Base-by-base conservation (phyloP, 768 basidiomycete species). In the Lepiota subincarnata region DNA sequence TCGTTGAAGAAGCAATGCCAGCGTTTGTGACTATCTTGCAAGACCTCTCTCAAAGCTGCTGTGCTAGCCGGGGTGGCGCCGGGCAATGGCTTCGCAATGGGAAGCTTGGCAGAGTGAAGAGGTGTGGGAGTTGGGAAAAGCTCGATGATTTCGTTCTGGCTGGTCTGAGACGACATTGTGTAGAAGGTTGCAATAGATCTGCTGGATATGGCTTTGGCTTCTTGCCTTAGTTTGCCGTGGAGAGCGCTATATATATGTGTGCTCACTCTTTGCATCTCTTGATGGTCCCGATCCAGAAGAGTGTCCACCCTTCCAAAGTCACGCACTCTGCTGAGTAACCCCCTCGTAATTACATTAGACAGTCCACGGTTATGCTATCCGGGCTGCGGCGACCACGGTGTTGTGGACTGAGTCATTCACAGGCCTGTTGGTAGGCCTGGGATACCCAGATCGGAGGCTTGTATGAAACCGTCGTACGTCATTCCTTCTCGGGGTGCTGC, bases 1-100 rank as follows among this genome's bases (percentile, higher is more conserved):
- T 69, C 67, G 53, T 82, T 77, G 65, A 82, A 80, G 61, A 79
- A 84, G 13, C 77, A 66, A 60, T 84, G 81, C 68, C 74, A 74
- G n/a, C 70, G 72, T 36, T 73, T 71, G 55, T 80, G 75, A 59
- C 83, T 81, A 16, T 79, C 75, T 36, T 72, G 73, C 52, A 84
- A 66, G 0, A 71, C 62, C 35, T 67, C 64, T 28, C 70, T 65
- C 16, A 80, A 65, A 2, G 69, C 61, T n/a, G 62, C 60, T 1
- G 76, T 77, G 6, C 78, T 73, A 0, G 68, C 59, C 3, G 68
- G 63, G 0, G 67, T 70, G 16, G 67, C 65, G 5, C 72, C 74
- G 18, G 68, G 67, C 61, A 64, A 69, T 34, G 55, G 60, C 34
- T 10, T 41, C 46, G 53, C 26, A 6, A 34, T 16, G 5, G 45